Evolutionary conservation across 129 eudicot species (phyloP), one percentile per base, ranked within the genome.

Genomic region (Chrysanthemum makinoi): DNA sequence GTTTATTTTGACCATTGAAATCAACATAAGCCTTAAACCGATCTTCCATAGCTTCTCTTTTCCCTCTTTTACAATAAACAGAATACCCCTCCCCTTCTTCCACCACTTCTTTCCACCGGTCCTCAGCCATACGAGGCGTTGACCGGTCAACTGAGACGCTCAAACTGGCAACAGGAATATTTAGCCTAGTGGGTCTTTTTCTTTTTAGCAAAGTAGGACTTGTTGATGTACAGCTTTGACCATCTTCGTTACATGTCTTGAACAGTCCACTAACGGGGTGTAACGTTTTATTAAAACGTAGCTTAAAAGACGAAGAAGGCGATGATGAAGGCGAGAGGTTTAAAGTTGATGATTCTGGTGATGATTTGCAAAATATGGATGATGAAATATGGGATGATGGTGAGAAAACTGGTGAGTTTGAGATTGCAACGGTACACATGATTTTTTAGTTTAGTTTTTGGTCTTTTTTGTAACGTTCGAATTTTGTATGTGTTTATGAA

Each of bases 61-160:
- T 90, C 44, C 99, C 97, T 58, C 76, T 88, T 74, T 90, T 95
- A 71, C 99, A 95, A 72, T 74, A 95, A 68, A 90, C 97, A 13
- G 91, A 77, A 82, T 75, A 90, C 80, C 96, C 97, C 70, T 87
- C 91, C 43, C 91, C 92, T 61, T 80, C 97, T 51, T 72, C 86
- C 84, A 75, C 96, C 79, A 39, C 64, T 76, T 80, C 83, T 65
- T 46, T 48, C 84, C 78, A 55, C 61, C 80, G 33, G 68, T 77
- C 73, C 65, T 71, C 74, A 49, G 20, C 63, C 75, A n/a, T 17
- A 5, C 64, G n/a, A 18, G 77, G 81, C 68, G 74, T 65, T 70
- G 39, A 66, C 60, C 68, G 24, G 11, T 44, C 75, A 64, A 7
- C 51, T 44, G 70, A 72, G 16, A 85, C 71, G 11, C 83, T 72